Conservation (phyloP, 805 yeast genomes). For the Huiozyma sinensis region DNA sequence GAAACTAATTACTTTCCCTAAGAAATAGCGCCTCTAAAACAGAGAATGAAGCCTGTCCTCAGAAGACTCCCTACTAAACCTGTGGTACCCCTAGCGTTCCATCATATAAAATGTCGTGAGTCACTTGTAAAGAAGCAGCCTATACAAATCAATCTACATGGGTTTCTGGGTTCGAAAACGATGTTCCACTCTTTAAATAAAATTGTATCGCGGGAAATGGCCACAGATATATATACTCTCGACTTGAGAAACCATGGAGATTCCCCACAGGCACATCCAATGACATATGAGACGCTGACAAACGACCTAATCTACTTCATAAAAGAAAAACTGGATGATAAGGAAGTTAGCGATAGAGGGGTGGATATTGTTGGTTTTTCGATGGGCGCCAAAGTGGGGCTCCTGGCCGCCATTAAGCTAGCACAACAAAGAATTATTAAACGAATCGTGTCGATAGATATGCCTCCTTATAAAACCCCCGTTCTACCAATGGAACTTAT, state of each 20-base stretch:
- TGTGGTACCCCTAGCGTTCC: slow-evolving; percentile 15
- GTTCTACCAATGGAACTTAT: slow-evolving; percentile 12
- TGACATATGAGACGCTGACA: slow-evolving; percentile 35
- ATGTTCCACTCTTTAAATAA: slow-evolving; percentile 35
- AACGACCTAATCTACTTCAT: slow-evolving; percentile 33
- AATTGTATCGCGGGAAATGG: slow-evolving; percentile 24
- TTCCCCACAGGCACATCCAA: slow-evolving; percentile 35
- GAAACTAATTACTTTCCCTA: no score
- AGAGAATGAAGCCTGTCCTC: not conserved
- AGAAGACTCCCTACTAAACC: slow-evolving; percentile 10
- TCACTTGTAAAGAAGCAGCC: slow-evolving; percentile 16
- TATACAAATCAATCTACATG: slow-evolving; percentile 38
- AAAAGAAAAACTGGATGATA: slow-evolving; percentile 13
- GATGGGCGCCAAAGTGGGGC: slow-evolving; percentile 51
- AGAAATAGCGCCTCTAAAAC: no score
- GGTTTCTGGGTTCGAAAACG: slow-evolving; percentile 41
- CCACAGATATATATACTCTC: slow-evolving; percentile 31
- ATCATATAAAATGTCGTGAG: slow-evolving; percentile 5
- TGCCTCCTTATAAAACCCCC: slow-evolving; percentile 23
- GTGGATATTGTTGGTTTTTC: slow-evolving; percentile 41
- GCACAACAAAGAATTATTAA: not conserved
- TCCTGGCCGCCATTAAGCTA: slow-evolving; percentile 32
- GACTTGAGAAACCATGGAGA: slow-evolving; percentile 51
- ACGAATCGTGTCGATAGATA: slow-evolving; percentile 35
- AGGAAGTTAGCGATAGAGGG: slow-evolving; percentile 10